Conservation (phyloP, 192 early-diverging fungal species). For the Coemansia sp. region DNA sequence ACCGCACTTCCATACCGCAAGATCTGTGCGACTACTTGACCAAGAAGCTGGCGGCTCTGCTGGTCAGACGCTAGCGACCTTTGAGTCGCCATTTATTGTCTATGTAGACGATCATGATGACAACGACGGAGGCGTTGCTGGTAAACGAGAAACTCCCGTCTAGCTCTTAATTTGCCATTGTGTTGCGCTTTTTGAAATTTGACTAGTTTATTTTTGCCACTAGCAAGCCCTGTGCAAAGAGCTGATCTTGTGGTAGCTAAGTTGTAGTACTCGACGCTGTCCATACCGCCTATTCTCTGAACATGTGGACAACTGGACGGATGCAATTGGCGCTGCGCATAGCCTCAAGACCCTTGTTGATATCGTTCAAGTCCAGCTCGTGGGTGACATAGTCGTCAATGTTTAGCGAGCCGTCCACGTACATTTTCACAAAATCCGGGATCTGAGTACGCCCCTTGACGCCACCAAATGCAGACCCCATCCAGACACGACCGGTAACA, state of each 20-base stretch:
- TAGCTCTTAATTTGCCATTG: background rate
- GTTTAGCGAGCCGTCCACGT: conserved; percentile 80
- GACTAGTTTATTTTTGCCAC: background rate
- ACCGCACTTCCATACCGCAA: conserved; percentile 43
- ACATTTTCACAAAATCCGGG: conserved; percentile 84
- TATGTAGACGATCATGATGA: conserved; percentile 26
- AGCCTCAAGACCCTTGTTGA: conserved; percentile 91
- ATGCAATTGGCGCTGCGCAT: conserved; percentile 80
- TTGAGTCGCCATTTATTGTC: conserved; percentile 48
- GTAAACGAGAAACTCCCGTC: background rate
- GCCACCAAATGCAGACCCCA: conserved; percentile 95
- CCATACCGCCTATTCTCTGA: conserved; percentile 21
- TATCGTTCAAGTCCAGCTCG: conserved; percentile 75
- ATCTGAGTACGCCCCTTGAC: conserved; percentile 93
- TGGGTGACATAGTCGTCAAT: conserved; percentile 93
- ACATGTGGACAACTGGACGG: conserved; percentile 50
- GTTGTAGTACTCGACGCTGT: background rate
- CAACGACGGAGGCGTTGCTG: background rate
- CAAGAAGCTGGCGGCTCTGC: conserved; percentile 23
- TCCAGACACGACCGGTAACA: conserved; percentile 95
- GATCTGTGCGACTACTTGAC: conserved; percentile 28
- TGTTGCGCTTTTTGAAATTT: background rate
- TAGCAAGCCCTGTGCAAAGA: background rate
- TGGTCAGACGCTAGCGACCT: conserved; percentile 25
- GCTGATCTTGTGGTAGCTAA: background rate